Percentiles rank a stretch among this genome's conserved stretches.
Evolutionary conservation across 2,329 filamentous ascomycete genomes (phyloP).

Genomic region (Blumeriella jaapii): DNA sequence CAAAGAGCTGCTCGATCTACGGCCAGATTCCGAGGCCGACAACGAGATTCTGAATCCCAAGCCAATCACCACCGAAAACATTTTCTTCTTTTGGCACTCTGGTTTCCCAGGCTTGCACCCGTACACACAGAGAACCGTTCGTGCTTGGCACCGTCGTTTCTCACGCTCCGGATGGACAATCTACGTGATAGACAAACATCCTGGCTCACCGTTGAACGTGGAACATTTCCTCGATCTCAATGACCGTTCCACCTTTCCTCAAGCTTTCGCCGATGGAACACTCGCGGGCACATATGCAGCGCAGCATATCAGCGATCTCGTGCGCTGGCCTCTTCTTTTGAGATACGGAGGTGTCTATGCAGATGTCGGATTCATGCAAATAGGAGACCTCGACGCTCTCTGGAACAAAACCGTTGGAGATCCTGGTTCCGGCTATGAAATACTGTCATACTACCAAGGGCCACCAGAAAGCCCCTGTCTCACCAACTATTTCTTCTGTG

Average conservation of each 20-base stretch:
- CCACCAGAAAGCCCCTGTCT: constrained; percentile 28
- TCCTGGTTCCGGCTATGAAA: constrained; percentile 34
- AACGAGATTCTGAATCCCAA: constrained; percentile 30
- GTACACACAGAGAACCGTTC: constrained; percentile 41
- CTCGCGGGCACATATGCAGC: constrained; percentile 38
- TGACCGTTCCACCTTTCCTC: constrained; percentile 35
- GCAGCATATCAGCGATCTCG: constrained; percentile 47
- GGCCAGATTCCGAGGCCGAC: constrained; percentile 36
- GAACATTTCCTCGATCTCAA: constrained; percentile 36
- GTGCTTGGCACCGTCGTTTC: constrained; percentile 42
- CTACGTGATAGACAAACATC: constrained; percentile 37
- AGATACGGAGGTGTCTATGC: constrained; percentile 46
- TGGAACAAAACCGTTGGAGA: constrained; percentile 40
- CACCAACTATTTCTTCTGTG: constrained; percentile 40
- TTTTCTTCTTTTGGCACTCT: constrained; percentile 48
- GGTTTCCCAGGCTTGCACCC: constrained; percentile 38
- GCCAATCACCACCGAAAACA: constrained; percentile 35
- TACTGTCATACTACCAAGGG: constrained; percentile 36
- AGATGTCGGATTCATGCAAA: constrained; percentile 44
- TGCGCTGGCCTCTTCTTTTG: constrained; percentile 44
- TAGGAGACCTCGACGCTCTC: constrained; percentile 42
- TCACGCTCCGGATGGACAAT: constrained; percentile 40
- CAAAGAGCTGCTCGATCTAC: constrained; percentile 31
- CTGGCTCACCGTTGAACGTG: constrained; percentile 36
- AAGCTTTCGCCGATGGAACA: constrained; percentile 37